These are phyloP conservation scores for Arthrobotrys iridis DNA, from an alignment of 2,329 filamentous ascomycete species.

Conservation along the genomic window DNA sequence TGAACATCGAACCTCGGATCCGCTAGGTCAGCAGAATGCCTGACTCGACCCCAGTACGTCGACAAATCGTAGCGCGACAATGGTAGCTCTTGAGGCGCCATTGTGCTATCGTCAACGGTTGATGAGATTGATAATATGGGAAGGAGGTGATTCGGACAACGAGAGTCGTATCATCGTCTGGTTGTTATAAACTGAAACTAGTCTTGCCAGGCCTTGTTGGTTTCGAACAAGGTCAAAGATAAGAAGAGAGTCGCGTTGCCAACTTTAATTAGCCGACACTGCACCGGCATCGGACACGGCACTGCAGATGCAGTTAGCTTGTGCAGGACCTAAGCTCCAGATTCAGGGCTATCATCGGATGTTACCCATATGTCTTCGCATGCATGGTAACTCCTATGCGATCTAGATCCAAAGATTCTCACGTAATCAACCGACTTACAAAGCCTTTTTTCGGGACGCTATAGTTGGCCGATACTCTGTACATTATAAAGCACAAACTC, in stretches of 20 bases:
- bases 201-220: background rate
- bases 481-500: background rate
- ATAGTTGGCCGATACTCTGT: background rate
- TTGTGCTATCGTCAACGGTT: slow-evolving; percentile 37
- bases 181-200: slow-evolving; percentile 24
- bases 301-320: no score
- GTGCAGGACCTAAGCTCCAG: background rate
- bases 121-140: background rate
- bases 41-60: slow-evolving; percentile 95
- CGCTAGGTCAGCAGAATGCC: slow-evolving; percentile 86
- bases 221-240: slow-evolving; percentile 26
- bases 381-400: no score
- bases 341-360: background rate
- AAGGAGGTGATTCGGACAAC: background rate
- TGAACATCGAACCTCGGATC: slow-evolving; percentile 82
- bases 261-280: slow-evolving; percentile 33
- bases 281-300: slow-evolving; percentile 44
- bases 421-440: background rate
- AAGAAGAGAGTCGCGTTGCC: slow-evolving; percentile 13
- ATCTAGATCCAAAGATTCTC: background rate
- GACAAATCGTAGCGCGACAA: slow-evolving; percentile 89
- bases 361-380: background rate
- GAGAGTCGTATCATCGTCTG: slow-evolving; percentile 25
- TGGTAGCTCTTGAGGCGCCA: slow-evolving; percentile 77
- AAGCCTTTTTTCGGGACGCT: background rate